Conservation (phyloP, 441 rosid genomes). For the Gossypium schwendimanii region DNA sequence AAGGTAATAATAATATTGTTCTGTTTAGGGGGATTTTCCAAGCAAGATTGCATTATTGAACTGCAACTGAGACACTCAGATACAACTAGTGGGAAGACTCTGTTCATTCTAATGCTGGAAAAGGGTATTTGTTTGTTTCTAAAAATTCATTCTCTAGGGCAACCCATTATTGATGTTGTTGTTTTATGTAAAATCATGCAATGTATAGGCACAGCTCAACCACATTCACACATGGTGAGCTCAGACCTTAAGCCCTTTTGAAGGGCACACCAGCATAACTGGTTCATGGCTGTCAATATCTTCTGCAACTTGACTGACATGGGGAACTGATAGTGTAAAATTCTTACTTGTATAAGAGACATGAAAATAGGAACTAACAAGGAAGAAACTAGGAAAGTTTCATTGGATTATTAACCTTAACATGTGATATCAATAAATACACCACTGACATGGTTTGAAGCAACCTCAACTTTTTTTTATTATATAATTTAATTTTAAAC, state of each 20-base stretch:
- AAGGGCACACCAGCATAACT: slow-evolving; percentile 5
- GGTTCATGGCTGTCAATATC: neutral
- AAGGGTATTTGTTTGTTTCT: neutral
- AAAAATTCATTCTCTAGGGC: neutral
- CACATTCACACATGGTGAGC: slow-evolving; percentile 7
- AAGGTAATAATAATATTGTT: no score
- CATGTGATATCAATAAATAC: slow-evolving; percentile 31
- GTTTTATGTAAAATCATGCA: neutral
- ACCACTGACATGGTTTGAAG: neutral
- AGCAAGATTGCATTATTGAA: neutral
- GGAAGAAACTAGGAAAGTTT: slow-evolving; percentile 21
- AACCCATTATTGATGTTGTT: neutral
- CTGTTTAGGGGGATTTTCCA: neutral
- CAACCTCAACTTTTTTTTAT: no score
- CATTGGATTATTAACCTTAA: slow-evolving; percentile 10
- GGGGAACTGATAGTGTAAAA: neutral
- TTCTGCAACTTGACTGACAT: slow-evolving; percentile 13
- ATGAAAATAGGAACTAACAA: slow-evolving; percentile 3
- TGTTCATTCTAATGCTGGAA: neutral
- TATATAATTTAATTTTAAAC: no score
- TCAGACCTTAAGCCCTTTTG: slow-evolving; percentile 14
- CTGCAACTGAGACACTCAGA: neutral
- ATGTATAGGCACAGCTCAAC: neutral
- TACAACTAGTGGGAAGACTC: neutral
- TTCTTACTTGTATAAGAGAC: slow-evolving; percentile 5